Percentiles rank a stretch among this genome's conserved stretches.
Evolutionary conservation across 306 rosid genomes (phyloP).

Genomic region (Cucumis cinereus): DNA sequence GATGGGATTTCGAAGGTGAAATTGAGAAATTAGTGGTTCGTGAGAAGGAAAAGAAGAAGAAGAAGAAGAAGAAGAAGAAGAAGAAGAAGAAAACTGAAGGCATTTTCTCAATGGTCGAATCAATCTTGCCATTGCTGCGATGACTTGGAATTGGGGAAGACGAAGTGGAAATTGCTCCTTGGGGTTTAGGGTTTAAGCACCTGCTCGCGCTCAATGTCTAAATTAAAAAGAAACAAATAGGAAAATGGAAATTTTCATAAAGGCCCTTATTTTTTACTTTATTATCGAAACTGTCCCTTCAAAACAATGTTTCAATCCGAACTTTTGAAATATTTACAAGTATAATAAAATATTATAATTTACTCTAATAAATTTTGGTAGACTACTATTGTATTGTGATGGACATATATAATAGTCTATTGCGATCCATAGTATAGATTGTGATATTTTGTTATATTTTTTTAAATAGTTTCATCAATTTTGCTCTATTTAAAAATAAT

Average conservation of each 20-base stretch:
- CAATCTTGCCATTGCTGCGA: constrained; percentile 39
- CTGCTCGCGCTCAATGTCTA: background rate
- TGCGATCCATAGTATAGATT: no score
- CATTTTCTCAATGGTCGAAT: constrained; percentile 37
- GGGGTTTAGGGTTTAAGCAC: constrained; percentile 8
- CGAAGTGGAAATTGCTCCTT: background rate
- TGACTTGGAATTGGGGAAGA: background rate
- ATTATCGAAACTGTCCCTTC: no score
- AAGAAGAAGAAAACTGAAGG: constrained; percentile 6
- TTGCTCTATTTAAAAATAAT: no score
- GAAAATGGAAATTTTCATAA: background rate
- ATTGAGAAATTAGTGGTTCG: constrained; percentile 8
- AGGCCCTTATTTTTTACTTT: background rate
- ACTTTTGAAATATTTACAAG: no score
- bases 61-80: background rate
- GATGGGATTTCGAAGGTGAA: constrained; percentile 12
- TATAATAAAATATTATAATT: no score
- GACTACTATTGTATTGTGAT: no score
- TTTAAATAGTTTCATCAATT: no score
- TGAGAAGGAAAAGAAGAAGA: background rate
- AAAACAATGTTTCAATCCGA: no score
- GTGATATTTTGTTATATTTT: no score
- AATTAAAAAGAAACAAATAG: background rate
- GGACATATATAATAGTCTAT: no score
- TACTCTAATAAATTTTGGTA: no score